Evolutionary conservation across 352 stramenopile genomes (phyloP).

Genomic region (Pythium apleroticum): DNA sequence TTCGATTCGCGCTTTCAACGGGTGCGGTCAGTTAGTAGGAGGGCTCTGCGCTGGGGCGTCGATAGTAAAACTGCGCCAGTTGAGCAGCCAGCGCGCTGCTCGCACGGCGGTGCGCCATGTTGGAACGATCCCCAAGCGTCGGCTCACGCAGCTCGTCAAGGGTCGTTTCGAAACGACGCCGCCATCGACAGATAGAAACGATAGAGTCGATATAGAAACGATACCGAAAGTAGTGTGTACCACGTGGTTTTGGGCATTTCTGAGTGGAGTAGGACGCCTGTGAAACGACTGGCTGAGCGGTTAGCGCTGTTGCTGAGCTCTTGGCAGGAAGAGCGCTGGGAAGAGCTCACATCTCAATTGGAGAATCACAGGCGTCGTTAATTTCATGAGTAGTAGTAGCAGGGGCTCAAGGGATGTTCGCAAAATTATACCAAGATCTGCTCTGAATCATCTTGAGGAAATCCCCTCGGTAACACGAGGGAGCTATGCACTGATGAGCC

Average conservation of each 20-base stretch:
- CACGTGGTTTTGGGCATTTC: constrained; percentile 5
- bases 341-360: neutral
- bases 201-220: constrained; percentile 8
- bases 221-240: neutral
- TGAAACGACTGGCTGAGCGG: constrained; percentile 8
- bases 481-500: constrained; percentile 72
- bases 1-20: neutral
- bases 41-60: constrained; percentile 31
- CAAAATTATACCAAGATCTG: constrained; percentile 86
- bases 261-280: neutral
- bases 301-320: neutral
- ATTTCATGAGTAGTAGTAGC: no score
- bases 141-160: neutral
- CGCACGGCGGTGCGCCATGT: constrained; percentile 2
- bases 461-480: constrained; percentile 81
- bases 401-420: constrained; percentile 60
- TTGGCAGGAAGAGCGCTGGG: neutral
- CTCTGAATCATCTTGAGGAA: constrained; percentile 80
- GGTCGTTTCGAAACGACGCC: constrained; percentile 36
- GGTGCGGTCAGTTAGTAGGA: constrained; percentile 10
- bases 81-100: neutral
- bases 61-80: constrained; percentile 32
- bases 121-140: neutral
- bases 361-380: neutral
- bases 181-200: constrained; percentile 3